Evolutionary conservation across 1,139 yeast species (phyloP).

Genomic region (Wickerhamomyces sp.): DNA sequence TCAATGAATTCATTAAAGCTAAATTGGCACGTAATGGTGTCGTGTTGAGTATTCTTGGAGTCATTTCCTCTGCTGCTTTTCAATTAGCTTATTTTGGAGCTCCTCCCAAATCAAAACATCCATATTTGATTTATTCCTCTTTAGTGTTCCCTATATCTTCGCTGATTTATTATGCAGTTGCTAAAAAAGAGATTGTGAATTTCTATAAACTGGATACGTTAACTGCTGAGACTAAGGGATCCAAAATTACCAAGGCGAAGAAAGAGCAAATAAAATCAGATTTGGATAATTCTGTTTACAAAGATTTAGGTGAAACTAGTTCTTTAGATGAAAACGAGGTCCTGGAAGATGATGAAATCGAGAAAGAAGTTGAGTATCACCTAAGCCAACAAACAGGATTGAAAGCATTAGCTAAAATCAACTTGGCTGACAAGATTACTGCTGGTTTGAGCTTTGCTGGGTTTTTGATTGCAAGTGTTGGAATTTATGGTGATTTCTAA

Average conservation of each 20-base stretch:
- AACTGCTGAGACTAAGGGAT: constrained; percentile 1
- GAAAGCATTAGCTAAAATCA: constrained; percentile 10
- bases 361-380: constrained; percentile 22
- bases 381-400: constrained; percentile 14
- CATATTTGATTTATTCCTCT: constrained; percentile 31
- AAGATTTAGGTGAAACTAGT: constrained; percentile 22
- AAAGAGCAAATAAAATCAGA: constrained; percentile 18
- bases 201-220: constrained; percentile 9
- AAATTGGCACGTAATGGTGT: constrained; percentile 23
- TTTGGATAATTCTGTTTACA: constrained; percentile 24
- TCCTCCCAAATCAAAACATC: constrained; percentile 28
- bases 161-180: constrained; percentile 11
- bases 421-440: constrained; percentile 14
- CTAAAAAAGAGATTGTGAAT: constrained; percentile 8
- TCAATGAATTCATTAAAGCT: constrained; percentile 10
- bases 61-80: constrained; percentile 27
- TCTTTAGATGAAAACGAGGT: constrained; percentile 17
- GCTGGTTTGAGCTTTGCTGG: constrained; percentile 17
- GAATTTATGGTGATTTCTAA: constrained; percentile 21
- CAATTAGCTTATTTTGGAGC: constrained; percentile 28
- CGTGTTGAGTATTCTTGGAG: constrained; percentile 22
- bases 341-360: constrained; percentile 20
- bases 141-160: constrained; percentile 26
- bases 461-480: constrained; percentile 22
- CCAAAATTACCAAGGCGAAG: constrained; percentile 3